phyloP scores from a whole-genome alignment of 164 flowering plant species.

The Sedum album region DNA sequence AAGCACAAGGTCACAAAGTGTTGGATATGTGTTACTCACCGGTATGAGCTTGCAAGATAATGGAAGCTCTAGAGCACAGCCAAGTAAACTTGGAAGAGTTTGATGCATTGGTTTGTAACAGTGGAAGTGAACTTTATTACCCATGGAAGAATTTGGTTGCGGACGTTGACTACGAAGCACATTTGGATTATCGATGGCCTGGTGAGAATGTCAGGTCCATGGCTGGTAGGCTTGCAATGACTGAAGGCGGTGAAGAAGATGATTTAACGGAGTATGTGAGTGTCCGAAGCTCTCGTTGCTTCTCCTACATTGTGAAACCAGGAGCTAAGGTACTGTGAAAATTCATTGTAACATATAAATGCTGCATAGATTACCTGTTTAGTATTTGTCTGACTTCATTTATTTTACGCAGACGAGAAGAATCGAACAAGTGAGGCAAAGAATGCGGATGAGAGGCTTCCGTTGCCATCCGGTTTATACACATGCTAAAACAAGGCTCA shows the following conservation, averaged over 20 bases:
- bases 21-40: conserved; percentile 52
- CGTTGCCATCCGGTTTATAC: conserved; percentile 67
- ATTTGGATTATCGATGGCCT: conserved; percentile 71
- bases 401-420: conserved; percentile 31
- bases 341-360: neutral
- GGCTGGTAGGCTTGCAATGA: conserved; percentile 41
- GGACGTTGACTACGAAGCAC: conserved; percentile 57
- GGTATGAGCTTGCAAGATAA: conserved; percentile 38
- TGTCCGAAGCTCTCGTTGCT: conserved; percentile 42
- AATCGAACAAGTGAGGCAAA: conserved; percentile 48
- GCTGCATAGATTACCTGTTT: neutral
- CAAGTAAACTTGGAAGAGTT: conserved; percentile 41
- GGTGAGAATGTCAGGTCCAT: conserved; percentile 49
- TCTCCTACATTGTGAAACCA: conserved; percentile 44
- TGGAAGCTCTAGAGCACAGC: conserved; percentile 30
- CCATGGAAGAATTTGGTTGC: conserved; percentile 56
- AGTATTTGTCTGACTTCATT: no score
- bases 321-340: conserved; percentile 47
- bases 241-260: conserved; percentile 39
- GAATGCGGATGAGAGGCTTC: conserved; percentile 74
- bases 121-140: conserved; percentile 65
- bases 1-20: conserved; percentile 16
- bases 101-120: conserved; percentile 64
- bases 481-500: conserved; percentile 52
- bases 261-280: conserved; percentile 28